Percentiles rank a stretch among this genome's conserved stretches.
Evolutionary conservation across 805 yeast species (phyloP).

Genomic region (Myxozyma geophila): DNA sequence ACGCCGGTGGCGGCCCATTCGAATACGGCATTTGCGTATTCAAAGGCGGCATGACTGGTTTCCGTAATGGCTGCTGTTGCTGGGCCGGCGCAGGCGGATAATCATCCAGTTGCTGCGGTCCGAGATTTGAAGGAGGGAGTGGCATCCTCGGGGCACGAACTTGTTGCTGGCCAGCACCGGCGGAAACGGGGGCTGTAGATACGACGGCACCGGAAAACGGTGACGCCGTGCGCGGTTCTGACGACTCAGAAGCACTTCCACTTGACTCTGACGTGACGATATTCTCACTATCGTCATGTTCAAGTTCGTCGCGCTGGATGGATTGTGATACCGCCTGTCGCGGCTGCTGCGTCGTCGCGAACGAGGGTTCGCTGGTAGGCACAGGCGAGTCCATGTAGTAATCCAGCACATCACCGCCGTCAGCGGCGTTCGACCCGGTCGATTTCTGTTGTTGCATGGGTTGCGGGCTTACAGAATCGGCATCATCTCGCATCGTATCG

Average conservation of each 20-base stretch:
- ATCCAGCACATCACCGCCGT: background rate
- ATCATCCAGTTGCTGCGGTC: background rate
- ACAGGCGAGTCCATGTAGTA: slow-evolving; percentile 1
- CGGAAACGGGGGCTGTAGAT: background rate
- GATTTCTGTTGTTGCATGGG: background rate
- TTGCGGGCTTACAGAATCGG: background rate
- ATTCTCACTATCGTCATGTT: slow-evolving; percentile 1
- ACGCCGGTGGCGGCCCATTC: slow-evolving; percentile 2
- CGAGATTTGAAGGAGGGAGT: background rate
- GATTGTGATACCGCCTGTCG: background rate
- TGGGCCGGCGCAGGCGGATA: background rate
- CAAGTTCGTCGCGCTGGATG: background rate
- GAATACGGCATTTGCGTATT: background rate
- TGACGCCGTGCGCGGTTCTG: slow-evolving; percentile 33
- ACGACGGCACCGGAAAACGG: slow-evolving; percentile 12
- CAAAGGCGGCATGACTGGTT: background rate
- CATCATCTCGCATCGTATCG: background rate
- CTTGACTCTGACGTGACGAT: slow-evolving; percentile 16
- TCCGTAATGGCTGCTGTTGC: slow-evolving; percentile 7
- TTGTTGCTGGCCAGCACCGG: background rate
- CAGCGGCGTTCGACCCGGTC: background rate
- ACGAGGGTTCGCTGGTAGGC: background rate
- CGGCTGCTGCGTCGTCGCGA: background rate
- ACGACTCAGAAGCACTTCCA: slow-evolving; percentile 17
- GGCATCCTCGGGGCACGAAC: slow-evolving; percentile 9